Conservation (phyloP, 2,329 filamentous ascomycete genomes). For the Coniochaeta ligniaria region DNA sequence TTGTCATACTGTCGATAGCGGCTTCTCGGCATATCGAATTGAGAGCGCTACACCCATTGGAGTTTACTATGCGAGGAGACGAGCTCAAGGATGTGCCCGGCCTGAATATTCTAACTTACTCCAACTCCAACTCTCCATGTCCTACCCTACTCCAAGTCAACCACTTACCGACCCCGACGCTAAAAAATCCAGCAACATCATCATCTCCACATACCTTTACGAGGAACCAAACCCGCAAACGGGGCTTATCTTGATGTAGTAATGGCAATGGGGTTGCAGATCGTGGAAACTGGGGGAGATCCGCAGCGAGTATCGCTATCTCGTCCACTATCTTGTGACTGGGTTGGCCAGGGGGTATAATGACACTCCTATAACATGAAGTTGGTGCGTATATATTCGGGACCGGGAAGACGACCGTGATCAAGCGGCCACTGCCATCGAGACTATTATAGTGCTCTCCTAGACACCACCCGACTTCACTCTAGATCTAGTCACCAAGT, state of each 20-base stretch:
- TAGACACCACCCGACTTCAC: conserved; percentile 17
- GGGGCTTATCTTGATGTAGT: background rate
- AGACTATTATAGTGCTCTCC: background rate
- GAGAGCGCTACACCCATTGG: background rate
- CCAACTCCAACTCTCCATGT: background rate
- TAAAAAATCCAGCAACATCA: background rate
- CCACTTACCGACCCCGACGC: background rate
- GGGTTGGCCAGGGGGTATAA: background rate
- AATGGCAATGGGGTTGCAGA: background rate
- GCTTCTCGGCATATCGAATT: background rate
- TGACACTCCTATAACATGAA: background rate
- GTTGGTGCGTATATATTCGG: background rate
- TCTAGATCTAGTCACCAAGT: background rate
- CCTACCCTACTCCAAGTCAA: background rate
- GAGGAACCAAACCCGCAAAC: background rate
- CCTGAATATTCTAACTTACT: background rate
- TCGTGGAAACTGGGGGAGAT: background rate
- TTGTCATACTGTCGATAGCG: background rate
- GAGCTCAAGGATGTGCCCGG: too few relatives aligned
- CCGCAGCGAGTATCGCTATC: background rate
- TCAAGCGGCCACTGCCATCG: background rate
- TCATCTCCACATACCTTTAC: background rate
- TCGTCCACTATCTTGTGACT: background rate
- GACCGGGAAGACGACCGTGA: background rate
- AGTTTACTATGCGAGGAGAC: too few relatives aligned